These are phyloP conservation scores for Gracilaria gracilis DNA, from an alignment of 23 red algal genomes.

Conservation along the genomic window DNA sequence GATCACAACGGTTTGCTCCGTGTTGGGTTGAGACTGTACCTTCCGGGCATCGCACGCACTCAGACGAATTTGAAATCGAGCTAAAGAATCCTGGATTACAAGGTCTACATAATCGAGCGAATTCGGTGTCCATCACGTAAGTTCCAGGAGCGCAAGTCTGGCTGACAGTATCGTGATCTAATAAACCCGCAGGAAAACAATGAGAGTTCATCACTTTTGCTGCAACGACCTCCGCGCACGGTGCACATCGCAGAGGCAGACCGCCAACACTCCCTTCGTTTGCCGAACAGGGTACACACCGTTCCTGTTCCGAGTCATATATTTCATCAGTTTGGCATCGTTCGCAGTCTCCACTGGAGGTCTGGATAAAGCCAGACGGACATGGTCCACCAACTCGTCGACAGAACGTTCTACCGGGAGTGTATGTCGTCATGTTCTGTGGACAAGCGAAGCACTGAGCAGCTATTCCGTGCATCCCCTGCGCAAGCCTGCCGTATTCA, in stretches of 20 bases:
- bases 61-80: neutral
- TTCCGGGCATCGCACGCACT: neutral
- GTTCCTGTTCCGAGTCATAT: slow-evolving; percentile 7
- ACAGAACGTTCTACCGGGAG: neutral
- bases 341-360: slow-evolving; percentile 20
- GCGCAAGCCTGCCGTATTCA: neutral
- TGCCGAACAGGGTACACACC: neutral
- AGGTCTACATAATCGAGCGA: neutral
- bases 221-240: neutral
- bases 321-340: slow-evolving; percentile 9
- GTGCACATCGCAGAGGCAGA: slow-evolving; percentile 1
- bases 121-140: neutral
- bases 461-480: neutral
- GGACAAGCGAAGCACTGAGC: neutral
- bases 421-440: neutral
- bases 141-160: slow-evolving; percentile 12
- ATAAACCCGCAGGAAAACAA: neutral
- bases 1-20: neutral
- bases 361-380: slow-evolving; percentile 1
- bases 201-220: neutral
- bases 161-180: neutral
- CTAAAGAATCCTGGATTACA: neutral
- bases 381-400: slow-evolving; percentile 2
- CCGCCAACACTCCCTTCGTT: slow-evolving; percentile 1
- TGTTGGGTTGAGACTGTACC: neutral